Conservation (phyloP, 2,329 filamentous ascomycete genomes). For the Talaromyces funiculosus region DNA sequence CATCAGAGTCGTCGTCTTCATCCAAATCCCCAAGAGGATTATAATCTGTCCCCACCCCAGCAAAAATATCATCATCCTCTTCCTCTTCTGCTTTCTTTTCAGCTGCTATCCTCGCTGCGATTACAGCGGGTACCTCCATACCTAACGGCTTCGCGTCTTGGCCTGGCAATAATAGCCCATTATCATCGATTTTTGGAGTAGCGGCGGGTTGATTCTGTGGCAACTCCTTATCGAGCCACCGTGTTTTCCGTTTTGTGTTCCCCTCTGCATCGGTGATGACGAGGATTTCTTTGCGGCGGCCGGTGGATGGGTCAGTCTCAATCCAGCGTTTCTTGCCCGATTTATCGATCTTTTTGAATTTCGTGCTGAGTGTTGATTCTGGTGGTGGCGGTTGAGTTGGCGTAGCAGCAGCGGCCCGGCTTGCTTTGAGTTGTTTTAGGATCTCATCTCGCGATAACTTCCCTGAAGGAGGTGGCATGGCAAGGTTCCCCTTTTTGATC, state of each 20-base stretch:
- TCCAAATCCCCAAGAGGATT: constrained; percentile 52
- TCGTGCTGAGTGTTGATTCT: constrained; percentile 48
- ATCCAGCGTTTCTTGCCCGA: constrained; percentile 48
- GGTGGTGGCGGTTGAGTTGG: constrained; percentile 36
- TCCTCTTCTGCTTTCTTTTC: constrained; percentile 27
- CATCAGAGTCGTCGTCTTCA: constrained; percentile 38
- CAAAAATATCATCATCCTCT: constrained; percentile 59
- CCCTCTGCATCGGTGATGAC: constrained; percentile 56
- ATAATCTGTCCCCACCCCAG: constrained; percentile 54
- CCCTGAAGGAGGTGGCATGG: constrained; percentile 34
- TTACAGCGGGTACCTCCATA: constrained; percentile 45
- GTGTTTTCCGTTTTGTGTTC: constrained; percentile 56
- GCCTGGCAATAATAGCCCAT: constrained; percentile 36
- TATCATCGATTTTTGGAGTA: constrained; percentile 13
- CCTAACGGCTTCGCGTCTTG: constrained; percentile 46
- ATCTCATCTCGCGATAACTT: constrained; percentile 56
- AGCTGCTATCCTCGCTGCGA: constrained; percentile 30
- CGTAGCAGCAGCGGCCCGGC: constrained; percentile 38
- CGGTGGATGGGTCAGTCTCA: constrained; percentile 47
- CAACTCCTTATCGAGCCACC: constrained; percentile 44
- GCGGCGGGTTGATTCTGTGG: neutral
- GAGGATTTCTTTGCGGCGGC: constrained; percentile 52
- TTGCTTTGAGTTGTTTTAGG: constrained; percentile 54
- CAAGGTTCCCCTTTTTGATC: constrained; percentile 51
- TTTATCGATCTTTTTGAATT: constrained; percentile 50